Evolutionary conservation across 129 eudicot species (phyloP).

Genomic region (Kitagawia praeruptora): DNA sequence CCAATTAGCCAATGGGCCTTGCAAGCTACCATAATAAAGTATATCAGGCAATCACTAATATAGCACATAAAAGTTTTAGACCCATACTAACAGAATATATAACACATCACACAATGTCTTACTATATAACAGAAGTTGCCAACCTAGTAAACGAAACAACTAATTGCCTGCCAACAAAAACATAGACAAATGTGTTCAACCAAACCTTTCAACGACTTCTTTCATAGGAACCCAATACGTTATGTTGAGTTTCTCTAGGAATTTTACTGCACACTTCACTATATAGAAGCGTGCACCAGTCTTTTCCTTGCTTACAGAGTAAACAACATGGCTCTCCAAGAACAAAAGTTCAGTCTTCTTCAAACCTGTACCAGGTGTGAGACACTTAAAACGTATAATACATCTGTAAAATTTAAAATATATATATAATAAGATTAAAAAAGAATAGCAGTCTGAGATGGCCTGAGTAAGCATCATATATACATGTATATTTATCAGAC

Average conservation of each 20-base stretch:
- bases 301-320: slow-evolving; percentile 14
- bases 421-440: neutral
- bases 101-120: neutral
- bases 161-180: neutral
- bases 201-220: slow-evolving; percentile 13
- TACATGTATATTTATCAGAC: neutral
- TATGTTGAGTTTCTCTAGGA: neutral
- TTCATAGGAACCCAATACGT: slow-evolving; percentile 7
- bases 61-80: neutral
- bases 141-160: neutral
- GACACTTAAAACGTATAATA: neutral
- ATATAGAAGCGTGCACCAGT: slow-evolving; percentile 10
- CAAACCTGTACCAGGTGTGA: slow-evolving; percentile 10
- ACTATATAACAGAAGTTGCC: neutral
- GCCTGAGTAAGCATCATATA: too few relatives aligned
- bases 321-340: slow-evolving; percentile 15
- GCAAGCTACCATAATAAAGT: slow-evolving; percentile 38
- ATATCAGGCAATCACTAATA: slow-evolving; percentile 8
- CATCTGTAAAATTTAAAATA: neutral
- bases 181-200: neutral
- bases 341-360: slow-evolving; percentile 8
- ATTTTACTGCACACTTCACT: neutral
- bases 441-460: too few relatives aligned
- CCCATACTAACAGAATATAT: neutral
- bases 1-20: slow-evolving; percentile 52